A percentile compares a stretch with the other conserved stretches of the same genome.
phyloP scores from a whole-genome alignment of 2,329 filamentous ascomycete species.

The Hypomyces rosellus region DNA sequence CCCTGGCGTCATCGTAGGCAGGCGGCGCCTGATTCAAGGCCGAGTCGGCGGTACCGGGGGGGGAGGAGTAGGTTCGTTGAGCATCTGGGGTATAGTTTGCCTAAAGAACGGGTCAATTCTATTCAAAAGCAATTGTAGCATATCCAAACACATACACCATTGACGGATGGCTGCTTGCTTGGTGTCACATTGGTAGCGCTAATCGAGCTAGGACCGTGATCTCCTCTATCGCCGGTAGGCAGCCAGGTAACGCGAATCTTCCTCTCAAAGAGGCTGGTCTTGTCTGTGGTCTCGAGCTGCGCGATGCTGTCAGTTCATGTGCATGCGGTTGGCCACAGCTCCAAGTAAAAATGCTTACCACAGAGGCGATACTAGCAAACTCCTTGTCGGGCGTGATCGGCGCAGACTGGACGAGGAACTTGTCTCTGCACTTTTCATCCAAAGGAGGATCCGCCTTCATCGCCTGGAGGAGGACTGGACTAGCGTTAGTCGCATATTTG shows the following conservation, averaged over 20 bases:
- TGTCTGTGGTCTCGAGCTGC: conserved; percentile 75
- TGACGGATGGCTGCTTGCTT: conserved; percentile 32
- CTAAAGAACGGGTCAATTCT: conserved; percentile 15
- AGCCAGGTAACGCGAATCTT: conserved; percentile 94
- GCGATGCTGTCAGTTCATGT: neutral
- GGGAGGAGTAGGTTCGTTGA: conserved; percentile 40
- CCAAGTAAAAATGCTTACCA: conserved; percentile 50
- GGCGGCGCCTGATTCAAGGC: conserved; percentile 25
- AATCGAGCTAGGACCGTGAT: conserved; percentile 17
- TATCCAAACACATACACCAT: conserved; percentile 31
- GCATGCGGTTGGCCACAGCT: neutral
- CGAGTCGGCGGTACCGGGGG: conserved; percentile 28
- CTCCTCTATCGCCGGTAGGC: conserved; percentile 46
- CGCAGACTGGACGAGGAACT: conserved; percentile 94
- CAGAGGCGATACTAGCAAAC: conserved; percentile 69
- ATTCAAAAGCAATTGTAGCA: neutral
- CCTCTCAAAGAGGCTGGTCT: conserved; percentile 76
- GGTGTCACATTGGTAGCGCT: conserved; percentile 31
- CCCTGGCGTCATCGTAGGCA: conserved; percentile 28
- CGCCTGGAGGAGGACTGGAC: conserved; percentile 81
- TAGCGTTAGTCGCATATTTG: conserved; percentile 16
- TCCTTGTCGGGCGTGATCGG: conserved; percentile 78
- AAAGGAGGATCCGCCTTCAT: conserved; percentile 91
- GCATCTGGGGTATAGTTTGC: conserved; percentile 38
- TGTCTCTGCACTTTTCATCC: conserved; percentile 90